Evolutionary conservation across 2,329 filamentous ascomycete genomes (phyloP).

Genomic region (Fusarium nanum): DNA sequence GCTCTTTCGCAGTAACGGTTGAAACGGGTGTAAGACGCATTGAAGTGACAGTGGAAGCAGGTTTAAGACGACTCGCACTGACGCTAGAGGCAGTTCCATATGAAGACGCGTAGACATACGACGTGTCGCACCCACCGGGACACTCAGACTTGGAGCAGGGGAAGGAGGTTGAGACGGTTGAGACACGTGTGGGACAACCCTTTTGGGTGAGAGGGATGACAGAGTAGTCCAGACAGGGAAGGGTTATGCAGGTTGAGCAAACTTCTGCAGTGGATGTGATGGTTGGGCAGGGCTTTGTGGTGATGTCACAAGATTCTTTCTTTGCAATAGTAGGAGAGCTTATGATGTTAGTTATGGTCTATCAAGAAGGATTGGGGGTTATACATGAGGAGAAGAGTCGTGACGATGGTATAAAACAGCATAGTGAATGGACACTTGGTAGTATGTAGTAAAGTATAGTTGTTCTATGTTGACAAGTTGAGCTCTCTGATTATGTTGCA

Average conservation of each 20-base stretch:
- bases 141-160: conserved; percentile 41
- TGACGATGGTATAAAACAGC: conserved; percentile 19
- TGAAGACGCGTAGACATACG: conserved; percentile 39
- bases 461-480: no score
- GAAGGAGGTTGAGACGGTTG: conserved; percentile 45
- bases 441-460: no score
- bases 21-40: no score
- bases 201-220: conserved; percentile 49
- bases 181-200: conserved; percentile 45
- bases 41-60: no score
- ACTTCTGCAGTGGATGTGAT: conserved; percentile 48
- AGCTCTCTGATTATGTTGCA: no score
- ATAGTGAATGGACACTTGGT: not conserved
- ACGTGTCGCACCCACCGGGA: conserved; percentile 43
- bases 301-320: not conserved
- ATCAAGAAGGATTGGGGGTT: not conserved
- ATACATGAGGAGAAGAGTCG: conserved; percentile 20
- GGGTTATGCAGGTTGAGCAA: conserved; percentile 51
- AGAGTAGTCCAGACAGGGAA: conserved; percentile 46
- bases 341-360: conserved; percentile 7
- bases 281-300: conserved; percentile 48
- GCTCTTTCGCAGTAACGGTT: not conserved
- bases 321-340: conserved; percentile 21
- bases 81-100: not conserved
- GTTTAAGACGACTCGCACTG: no score